Conservation (phyloP, 306 rosid genomes). For the Vigna unguiculata region DNA sequence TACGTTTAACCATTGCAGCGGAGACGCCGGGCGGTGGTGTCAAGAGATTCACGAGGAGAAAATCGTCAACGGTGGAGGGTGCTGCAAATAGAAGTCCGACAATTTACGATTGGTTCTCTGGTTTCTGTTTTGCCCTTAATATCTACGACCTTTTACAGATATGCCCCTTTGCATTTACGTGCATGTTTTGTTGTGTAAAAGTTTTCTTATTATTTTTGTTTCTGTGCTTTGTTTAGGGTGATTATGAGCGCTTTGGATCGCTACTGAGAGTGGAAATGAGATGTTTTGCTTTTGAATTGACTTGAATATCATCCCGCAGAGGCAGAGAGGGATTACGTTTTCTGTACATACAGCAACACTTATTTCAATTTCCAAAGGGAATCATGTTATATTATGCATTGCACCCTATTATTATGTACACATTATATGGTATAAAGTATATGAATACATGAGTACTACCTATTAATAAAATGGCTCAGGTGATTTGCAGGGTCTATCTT, state of each 20-base stretch:
- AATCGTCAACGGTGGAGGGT: conserved; percentile 45
- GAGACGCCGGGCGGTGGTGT: conserved; percentile 59
- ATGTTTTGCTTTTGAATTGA: conserved; percentile 26
- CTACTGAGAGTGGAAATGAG: conserved; percentile 57
- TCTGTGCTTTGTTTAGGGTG: conserved; percentile 65
- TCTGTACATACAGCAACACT: conserved; percentile 40
- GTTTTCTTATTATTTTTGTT: not conserved
- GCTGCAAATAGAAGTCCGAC: conserved; percentile 57
- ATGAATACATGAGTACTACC: not conserved
- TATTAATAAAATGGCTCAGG: conserved; percentile 45
- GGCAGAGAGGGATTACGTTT: conserved; percentile 45
- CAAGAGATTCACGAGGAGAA: conserved; percentile 70
- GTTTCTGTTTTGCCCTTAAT: not conserved
- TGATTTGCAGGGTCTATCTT: conserved; percentile 28
- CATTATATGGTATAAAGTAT: conserved; percentile 4
- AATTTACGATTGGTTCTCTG: conserved; percentile 66
- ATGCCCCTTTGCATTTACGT: not conserved
- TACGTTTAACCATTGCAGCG: conserved; percentile 49
- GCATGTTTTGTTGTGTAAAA: not conserved
- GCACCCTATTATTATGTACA: not conserved
- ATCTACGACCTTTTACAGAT: not conserved
- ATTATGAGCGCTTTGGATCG: conserved; percentile 75
- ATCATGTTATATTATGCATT: conserved; percentile 13
- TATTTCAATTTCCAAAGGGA: conserved; percentile 42
- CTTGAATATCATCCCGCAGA: conserved; percentile 35